Evolutionary conservation across 2,329 filamentous ascomycete species (phyloP).

Genomic region (Ceratocystis smalleyi): DNA sequence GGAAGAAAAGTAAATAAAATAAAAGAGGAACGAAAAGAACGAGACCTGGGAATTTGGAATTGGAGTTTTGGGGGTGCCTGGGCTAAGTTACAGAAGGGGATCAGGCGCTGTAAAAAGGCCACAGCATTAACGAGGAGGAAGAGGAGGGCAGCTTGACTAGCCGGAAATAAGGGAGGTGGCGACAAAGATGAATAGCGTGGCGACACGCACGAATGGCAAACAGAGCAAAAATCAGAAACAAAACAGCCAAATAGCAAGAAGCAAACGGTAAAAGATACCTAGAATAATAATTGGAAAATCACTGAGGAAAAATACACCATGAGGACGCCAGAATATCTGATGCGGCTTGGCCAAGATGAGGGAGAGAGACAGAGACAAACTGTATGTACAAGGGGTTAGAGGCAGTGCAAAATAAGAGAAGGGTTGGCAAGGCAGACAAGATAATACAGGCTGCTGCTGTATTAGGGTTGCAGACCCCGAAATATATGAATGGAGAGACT

Average conservation of each 20-base stretch:
- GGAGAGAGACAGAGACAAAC: too few relatives aligned
- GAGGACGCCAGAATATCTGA: too few relatives aligned
- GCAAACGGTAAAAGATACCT: background rate
- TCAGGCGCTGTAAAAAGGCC: constrained; percentile 1
- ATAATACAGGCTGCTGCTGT: background rate
- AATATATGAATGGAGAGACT: too few relatives aligned
- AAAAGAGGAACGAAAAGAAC: background rate
- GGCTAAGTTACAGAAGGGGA: constrained; percentile 2
- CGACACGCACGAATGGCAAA: background rate
- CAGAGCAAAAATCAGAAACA: background rate
- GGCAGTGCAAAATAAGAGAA: background rate
- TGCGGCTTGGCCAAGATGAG: too few relatives aligned
- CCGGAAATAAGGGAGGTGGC: background rate
- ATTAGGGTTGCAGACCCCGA: background rate
- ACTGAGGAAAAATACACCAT: background rate
- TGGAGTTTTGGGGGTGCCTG: background rate
- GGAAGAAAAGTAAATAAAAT: background rate
- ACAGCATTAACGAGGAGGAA: background rate
- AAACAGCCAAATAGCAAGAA: background rate
- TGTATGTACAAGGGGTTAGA: background rate
- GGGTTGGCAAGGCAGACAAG: constrained; percentile 2
- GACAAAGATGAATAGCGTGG: background rate
- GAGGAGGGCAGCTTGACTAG: background rate
- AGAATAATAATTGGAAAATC: background rate
- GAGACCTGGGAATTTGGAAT: background rate